Conservation (phyloP, 495 filamentous ascomycete genomes). For the Entonaema liquescens region DNA sequence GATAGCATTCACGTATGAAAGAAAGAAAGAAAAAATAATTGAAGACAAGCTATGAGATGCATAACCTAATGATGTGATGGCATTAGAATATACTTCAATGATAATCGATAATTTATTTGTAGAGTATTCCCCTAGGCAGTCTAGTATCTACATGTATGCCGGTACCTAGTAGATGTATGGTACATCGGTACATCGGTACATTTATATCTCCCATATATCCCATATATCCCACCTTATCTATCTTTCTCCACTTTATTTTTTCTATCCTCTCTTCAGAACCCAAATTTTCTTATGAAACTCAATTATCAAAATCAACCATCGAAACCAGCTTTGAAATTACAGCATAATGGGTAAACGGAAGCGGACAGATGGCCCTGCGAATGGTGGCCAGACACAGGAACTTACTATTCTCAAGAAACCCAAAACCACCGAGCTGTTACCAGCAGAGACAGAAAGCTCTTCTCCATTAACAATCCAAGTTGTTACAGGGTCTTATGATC, state of each 20-base stretch:
- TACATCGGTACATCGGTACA: no score
- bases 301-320: not conserved
- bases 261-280: not conserved
- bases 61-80: not conserved
- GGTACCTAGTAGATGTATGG: not conserved
- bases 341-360: conserved; percentile 79
- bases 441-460: conserved; percentile 37
- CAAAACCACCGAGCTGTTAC: conserved; percentile 46
- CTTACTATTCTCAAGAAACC: conserved; percentile 50
- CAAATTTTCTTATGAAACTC: conserved; percentile 19
- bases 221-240: not conserved
- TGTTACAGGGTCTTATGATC: conserved; percentile 93
- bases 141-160: no score
- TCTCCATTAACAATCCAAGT: conserved; percentile 75
- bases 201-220: no score
- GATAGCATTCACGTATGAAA: conserved; percentile 21
- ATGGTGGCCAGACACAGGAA: conserved; percentile 29
- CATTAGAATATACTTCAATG: not conserved
- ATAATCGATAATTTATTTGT: no score
- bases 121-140: no score
- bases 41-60: not conserved
- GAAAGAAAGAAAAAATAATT: conserved; percentile 4
- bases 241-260: conserved; percentile 34
- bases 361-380: conserved; percentile 57
- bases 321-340: conserved; percentile 21